Evolutionary conservation across 768 basidiomycete species (phyloP).

Genomic region (Calocera cornea): DNA sequence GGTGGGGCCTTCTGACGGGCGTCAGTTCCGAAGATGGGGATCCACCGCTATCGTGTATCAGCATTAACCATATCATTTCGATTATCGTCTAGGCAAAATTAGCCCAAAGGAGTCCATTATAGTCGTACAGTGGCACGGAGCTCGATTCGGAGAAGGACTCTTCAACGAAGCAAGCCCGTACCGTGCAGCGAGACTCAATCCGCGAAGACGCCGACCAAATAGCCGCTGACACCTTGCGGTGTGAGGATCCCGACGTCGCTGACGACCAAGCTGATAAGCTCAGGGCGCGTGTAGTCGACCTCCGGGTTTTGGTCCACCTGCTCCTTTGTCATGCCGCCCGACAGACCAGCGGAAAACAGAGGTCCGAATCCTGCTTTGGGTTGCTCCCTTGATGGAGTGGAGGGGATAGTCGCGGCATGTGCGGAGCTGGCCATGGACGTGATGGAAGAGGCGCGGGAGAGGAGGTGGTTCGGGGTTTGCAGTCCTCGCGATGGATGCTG

Average conservation of each 20-base stretch:
- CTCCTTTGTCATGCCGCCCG: conserved; percentile 51
- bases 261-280: conserved; percentile 86
- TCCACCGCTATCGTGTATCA: background rate
- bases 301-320: conserved; percentile 73
- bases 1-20: background rate
- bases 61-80: background rate
- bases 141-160: background rate
- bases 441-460: conserved; percentile 12
- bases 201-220: conserved; percentile 76
- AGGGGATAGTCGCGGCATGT: background rate
- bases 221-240: conserved; percentile 87
- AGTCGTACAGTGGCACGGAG: background rate
- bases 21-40: background rate
- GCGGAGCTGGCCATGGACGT: conserved; percentile 8
- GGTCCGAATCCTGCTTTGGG: background rate
- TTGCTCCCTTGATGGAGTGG: background rate
- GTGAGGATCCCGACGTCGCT: conserved; percentile 89
- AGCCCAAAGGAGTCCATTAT: background rate
- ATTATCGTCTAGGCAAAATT: background rate
- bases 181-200: conserved; percentile 5
- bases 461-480: conserved; percentile 6
- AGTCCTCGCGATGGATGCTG: conserved; percentile 15
- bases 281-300: conserved; percentile 91
- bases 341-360: background rate
- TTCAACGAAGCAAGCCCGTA: background rate